phyloP scores from a whole-genome alignment of 2,329 filamentous ascomycete species.

The Neopestalotiopsis sp. region DNA sequence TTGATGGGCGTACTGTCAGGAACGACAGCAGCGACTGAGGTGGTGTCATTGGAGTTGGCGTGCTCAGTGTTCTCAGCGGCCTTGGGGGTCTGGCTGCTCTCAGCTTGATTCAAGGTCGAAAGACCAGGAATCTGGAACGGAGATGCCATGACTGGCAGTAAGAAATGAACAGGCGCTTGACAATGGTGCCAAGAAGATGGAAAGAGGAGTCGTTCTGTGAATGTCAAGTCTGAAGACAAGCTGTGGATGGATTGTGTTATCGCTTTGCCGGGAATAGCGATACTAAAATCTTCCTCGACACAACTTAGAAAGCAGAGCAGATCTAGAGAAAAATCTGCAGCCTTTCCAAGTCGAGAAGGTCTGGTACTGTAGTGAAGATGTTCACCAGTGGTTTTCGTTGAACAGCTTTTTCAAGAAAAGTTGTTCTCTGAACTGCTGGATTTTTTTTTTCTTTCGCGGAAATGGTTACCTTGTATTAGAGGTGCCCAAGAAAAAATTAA shows the following conservation, averaged over 20 bases:
- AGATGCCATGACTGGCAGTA: slow-evolving; percentile 23
- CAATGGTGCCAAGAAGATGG: background rate
- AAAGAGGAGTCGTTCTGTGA: background rate
- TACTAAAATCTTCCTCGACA: background rate
- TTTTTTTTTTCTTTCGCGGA: background rate
- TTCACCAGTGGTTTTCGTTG: background rate
- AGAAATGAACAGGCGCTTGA: no score
- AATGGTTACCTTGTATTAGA: background rate
- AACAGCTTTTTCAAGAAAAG: background rate
- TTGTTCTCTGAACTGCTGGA: background rate
- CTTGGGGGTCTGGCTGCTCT: slow-evolving; percentile 1
- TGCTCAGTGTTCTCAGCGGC: background rate
- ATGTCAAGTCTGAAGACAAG: background rate
- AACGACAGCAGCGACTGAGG: background rate
- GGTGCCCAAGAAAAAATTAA: slow-evolving; percentile 9
- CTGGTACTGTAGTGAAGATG: background rate
- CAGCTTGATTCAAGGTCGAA: slow-evolving; percentile 24
- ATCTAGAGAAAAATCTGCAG: background rate
- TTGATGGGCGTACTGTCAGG: background rate
- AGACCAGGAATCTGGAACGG: slow-evolving; percentile 35
- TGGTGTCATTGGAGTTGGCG: background rate
- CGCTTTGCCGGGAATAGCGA: background rate
- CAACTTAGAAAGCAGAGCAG: background rate
- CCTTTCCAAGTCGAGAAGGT: background rate
- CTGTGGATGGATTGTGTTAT: background rate